These are phyloP conservation scores for Aspergillus proliferans DNA, from an alignment of 2,329 filamentous ascomycete genomes.

Conservation along the genomic window DNA sequence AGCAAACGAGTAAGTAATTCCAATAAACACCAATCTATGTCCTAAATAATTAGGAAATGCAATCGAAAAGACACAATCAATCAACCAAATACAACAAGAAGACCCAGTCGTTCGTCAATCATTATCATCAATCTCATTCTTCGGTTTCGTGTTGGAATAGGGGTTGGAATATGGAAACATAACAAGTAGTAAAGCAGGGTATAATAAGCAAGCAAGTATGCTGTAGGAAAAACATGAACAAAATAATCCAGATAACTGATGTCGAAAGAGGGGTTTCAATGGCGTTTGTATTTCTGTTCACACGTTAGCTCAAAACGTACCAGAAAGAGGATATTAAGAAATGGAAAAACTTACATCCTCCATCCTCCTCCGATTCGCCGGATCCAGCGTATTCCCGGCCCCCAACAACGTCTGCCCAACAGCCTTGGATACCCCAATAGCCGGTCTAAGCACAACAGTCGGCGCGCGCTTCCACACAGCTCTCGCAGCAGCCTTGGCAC, in stretches of 20 bases:
- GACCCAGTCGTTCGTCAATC: not conserved
- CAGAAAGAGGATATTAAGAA: not conserved
- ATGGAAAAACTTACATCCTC: constrained; percentile 69
- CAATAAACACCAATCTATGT: too few relatives aligned
- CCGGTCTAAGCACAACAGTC: constrained; percentile 86
- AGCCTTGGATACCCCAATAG: constrained; percentile 82
- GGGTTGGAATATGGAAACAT: not conserved
- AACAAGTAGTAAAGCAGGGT: not conserved
- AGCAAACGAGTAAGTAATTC: too few relatives aligned
- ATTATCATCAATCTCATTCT: not conserved
- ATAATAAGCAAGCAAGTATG: not conserved
- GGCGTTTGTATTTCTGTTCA: constrained; percentile 40
- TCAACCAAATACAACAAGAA: not conserved
- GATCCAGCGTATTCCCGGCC: constrained; percentile 85
- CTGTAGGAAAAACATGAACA: not conserved
- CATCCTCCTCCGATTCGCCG: constrained; percentile 68
- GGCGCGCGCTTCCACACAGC: constrained; percentile 76
- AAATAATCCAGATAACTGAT: not conserved
- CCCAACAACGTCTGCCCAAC: constrained; percentile 86
- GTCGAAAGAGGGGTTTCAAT: constrained; percentile 15
- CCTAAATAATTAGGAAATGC: not conserved
- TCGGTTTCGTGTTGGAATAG: too few relatives aligned
- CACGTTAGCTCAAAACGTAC: not conserved
- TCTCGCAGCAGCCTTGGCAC: constrained; percentile 70
- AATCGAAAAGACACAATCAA: not conserved